These are phyloP conservation scores for Sarocladium kiliense DNA, from an alignment of 2,329 filamentous ascomycete genomes.

Conservation along the genomic window DNA sequence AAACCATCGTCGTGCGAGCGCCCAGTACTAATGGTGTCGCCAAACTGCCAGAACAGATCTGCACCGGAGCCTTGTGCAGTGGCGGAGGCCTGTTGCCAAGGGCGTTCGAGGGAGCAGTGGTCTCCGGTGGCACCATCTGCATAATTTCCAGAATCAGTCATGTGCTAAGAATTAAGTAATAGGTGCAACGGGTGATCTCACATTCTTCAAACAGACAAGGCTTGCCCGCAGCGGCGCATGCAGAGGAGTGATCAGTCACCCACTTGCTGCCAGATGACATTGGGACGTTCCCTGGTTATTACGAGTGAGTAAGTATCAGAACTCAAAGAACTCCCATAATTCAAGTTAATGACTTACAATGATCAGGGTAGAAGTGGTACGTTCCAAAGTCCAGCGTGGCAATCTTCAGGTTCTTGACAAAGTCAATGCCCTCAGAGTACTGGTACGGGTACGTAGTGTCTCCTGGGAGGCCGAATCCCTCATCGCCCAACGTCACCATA, in stretches of 20 bases:
- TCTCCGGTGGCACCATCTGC: slow-evolving; percentile 12
- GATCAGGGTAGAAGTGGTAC: slow-evolving; percentile 25
- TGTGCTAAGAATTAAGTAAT: neutral
- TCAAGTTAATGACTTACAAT: too few relatives aligned
- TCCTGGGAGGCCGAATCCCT: slow-evolving; percentile 39
- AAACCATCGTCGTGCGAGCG: slow-evolving; percentile 37
- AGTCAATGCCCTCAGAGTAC: slow-evolving; percentile 29
- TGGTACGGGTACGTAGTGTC: slow-evolving; percentile 49
- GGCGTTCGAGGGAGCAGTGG: slow-evolving; percentile 39
- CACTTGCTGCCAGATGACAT: slow-evolving; percentile 7
- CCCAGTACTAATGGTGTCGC: slow-evolving; percentile 34
- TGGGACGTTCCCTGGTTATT: neutral
- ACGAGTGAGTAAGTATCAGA: too few relatives aligned
- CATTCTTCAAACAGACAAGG: slow-evolving; percentile 28
- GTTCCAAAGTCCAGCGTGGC: slow-evolving; percentile 44
- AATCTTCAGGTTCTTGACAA: slow-evolving; percentile 24
- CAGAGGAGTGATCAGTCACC: slow-evolving; percentile 20
- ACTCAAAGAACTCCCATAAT: too few relatives aligned
- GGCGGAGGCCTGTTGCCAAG: slow-evolving; percentile 34
- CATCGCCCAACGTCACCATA: slow-evolving; percentile 60
- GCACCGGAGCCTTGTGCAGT: slow-evolving; percentile 25
- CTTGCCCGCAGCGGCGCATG: slow-evolving; percentile 21
- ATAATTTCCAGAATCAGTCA: neutral
- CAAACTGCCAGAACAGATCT: slow-evolving; percentile 37
- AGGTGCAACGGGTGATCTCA: slow-evolving; percentile 15